These are phyloP conservation scores for Lentinus brumalis DNA, from an alignment of 768 basidiomycete genomes.

Conservation along the genomic window DNA sequence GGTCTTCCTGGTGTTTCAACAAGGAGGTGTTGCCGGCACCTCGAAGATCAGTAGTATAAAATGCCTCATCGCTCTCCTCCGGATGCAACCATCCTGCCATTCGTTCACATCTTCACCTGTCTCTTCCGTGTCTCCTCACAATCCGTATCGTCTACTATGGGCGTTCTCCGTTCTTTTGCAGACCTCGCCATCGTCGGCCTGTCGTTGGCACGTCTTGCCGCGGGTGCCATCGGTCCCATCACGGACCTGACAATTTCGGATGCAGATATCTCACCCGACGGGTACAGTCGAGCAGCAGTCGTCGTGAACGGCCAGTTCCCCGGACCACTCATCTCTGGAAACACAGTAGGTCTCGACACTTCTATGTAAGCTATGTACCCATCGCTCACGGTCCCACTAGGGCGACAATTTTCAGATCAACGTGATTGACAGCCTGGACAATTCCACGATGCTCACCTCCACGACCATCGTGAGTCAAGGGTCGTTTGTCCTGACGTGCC, in stretches of 20 bases:
- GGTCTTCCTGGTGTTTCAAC: too few species aligned
- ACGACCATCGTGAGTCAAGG: constrained; percentile 6
- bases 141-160: not conserved
- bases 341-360: not conserved
- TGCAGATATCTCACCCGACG: constrained; percentile 11
- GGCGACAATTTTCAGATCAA: constrained; percentile 12
- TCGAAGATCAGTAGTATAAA: too few species aligned
- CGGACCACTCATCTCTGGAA: constrained; percentile 14
- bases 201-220: not conserved
- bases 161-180: not conserved
- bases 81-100: too few species aligned
- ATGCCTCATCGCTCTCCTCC: too few species aligned
- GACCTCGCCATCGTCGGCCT: not conserved
- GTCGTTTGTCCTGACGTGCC: not conserved
- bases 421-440: constrained; percentile 6
- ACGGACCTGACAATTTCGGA: constrained; percentile 11
- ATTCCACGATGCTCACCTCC: constrained; percentile 7
- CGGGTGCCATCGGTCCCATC: constrained; percentile 1
- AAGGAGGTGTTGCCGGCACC: too few species aligned
- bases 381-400: not conserved
- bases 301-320: constrained; percentile 13
- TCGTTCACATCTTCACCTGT: too few species aligned
- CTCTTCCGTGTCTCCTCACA: too few species aligned
- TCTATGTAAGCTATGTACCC: not conserved
- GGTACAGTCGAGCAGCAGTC: constrained; percentile 12